Base-by-base conservation (phyloP, 1,284 basidiomycete genomes). In the Quambalaria eucalypti region DNA sequence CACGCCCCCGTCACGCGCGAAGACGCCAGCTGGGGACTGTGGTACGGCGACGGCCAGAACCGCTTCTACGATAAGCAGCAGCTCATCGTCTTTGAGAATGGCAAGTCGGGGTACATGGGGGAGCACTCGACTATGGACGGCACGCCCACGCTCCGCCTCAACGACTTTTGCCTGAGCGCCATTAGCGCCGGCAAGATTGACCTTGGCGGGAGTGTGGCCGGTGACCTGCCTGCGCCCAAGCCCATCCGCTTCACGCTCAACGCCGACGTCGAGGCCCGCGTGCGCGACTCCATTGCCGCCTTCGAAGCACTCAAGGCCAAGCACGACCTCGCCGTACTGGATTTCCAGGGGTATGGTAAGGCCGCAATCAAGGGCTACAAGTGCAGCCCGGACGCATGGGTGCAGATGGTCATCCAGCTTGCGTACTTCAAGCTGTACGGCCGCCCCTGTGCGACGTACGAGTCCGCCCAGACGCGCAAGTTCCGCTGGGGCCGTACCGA, bases 11-110 rank as follows among this genome's bases (percentile, higher is more conserved):
- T 87, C 40, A 89, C 87, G 12, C 81, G 88, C 33, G 88, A 96
- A 66, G 85, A 90, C 39, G 81, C 87, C 19, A 62, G 61, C 7
- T 65, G 88, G 88, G 80, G 78, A 23, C 84, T 86, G 59, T 98
- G 93, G 93, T 86, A 87, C 28, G 93, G 93, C 42, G 85, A 95
- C 64, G 91, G 89, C 40, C 82, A 84, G 62, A 96, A 96, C 78
- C 81, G 93, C 58, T 99, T 88, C 82, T 97, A 87, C 76, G 95
- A 98, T 81, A 98, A 98, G 78, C 93, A 98, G 76, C 88, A 97
- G 76, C 89, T 76, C 59, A 66, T 73, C 49, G 62, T 71, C 14
- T 64, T 63, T 16, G 59, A 87, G 95, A 33, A 95, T 87, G 95
- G 90, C 53, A 88, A 90, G 58, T 90, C 89, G 28, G 93, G 90